These are phyloP conservation scores for Aspergillus vadensis DNA, from an alignment of 2,329 filamentous ascomycete genomes.

Conservation along the genomic window DNA sequence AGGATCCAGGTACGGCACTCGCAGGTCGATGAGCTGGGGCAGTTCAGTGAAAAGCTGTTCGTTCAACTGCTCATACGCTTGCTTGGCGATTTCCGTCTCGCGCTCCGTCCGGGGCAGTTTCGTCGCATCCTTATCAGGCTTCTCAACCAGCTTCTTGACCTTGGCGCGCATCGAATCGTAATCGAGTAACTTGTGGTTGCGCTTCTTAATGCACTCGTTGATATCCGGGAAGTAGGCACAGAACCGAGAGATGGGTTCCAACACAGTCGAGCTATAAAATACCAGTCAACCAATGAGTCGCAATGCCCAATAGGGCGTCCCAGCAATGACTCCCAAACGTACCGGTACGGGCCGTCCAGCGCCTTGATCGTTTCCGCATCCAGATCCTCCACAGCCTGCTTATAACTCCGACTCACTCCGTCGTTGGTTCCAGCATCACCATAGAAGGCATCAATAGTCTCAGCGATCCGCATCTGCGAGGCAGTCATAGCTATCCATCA, in stretches of 20 bases:
- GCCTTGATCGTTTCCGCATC: conserved; percentile 99
- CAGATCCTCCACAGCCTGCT: conserved; percentile 95
- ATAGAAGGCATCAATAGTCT: conserved; percentile 99
- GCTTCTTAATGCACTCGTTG: conserved; percentile 99
- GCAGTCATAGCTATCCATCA: conserved; percentile 83
- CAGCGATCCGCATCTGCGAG: conserved; percentile 70
- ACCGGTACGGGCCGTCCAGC: conserved; percentile 91
- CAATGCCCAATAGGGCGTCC: no score
- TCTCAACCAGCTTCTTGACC: conserved; percentile 95
- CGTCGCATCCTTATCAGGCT: conserved; percentile 96
- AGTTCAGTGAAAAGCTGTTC: conserved; percentile 92
- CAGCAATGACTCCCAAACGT: conserved; percentile 23
- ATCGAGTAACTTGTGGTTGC: conserved; percentile 96
- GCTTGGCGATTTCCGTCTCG: conserved; percentile 91
- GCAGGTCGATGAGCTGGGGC: conserved; percentile 92
- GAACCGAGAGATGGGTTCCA: conserved; percentile 94
- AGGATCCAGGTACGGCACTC: conserved; percentile 95
- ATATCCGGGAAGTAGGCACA: conserved; percentile 99
- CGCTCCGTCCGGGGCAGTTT: conserved; percentile 96
- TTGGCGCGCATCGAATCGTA: conserved; percentile 95
- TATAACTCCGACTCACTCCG: conserved; percentile 94
- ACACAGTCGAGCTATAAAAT: conserved; percentile 73
- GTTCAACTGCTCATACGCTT: conserved; percentile 93
- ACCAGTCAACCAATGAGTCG: neutral
- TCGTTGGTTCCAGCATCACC: conserved; percentile 93